phyloP scores from a whole-genome alignment of 305 asterid genomes.

The Fraxinus greggii region DNA sequence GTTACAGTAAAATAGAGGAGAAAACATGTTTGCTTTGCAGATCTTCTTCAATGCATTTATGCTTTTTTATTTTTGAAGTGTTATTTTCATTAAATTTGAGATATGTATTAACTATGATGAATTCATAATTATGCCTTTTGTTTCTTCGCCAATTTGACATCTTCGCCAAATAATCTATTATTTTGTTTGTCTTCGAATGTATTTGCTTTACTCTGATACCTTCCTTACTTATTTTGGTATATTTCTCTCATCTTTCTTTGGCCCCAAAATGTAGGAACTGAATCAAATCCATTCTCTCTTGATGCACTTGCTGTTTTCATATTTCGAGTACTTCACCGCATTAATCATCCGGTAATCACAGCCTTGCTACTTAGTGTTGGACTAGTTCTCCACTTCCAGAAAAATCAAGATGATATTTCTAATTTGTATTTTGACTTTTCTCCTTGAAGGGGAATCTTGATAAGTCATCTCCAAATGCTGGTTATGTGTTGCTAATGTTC shows the following conservation, averaged over 20 bases:
- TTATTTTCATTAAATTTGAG: not conserved
- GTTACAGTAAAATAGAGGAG: not conserved
- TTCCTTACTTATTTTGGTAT: conserved; percentile 21
- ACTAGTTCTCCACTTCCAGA: not conserved
- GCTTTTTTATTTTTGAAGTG: not conserved
- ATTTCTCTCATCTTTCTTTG: not conserved
- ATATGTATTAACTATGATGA: conserved; percentile 2
- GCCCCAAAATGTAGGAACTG: conserved; percentile 65
- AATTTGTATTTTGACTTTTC: conserved; percentile 31
- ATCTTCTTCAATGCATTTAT: conserved; percentile 2
- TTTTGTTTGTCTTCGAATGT: conserved; percentile 6
- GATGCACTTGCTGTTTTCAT: conserved; percentile 93
- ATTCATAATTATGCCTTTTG: not conserved
- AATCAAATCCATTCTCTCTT: conserved; percentile 80
- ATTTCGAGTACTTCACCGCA: conserved; percentile 77
- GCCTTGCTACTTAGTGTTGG: conserved; percentile 24
- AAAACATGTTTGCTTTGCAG: not conserved
- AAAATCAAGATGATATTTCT: conserved; percentile 18
- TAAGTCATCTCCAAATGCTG: conserved; percentile 81
- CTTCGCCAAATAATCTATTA: not conserved
- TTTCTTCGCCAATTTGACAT: not conserved
- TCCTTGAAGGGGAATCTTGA: conserved; percentile 87
- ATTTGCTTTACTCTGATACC: conserved; percentile 2
- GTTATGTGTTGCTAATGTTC: conserved; percentile 87
- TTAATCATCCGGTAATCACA: conserved; percentile 81